Percentiles rank a stretch among this genome's conserved stretches.
Conservation (phyloP, 352 stramenopile species). For the Globisporangium camurandrum region DNA sequence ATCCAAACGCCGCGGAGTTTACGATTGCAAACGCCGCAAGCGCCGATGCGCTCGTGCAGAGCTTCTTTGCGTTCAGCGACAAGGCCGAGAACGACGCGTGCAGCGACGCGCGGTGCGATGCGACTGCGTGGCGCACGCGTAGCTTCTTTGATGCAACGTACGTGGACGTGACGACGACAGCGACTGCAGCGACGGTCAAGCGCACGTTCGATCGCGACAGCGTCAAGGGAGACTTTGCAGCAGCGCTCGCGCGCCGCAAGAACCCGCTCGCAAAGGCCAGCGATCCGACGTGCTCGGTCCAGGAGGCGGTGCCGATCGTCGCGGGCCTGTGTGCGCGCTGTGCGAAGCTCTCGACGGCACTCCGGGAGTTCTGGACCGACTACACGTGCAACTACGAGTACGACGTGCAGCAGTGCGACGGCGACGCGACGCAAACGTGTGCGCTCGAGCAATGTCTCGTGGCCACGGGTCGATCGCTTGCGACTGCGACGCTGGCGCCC, state of each 20-base stretch:
- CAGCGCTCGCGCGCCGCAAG: constrained; percentile 7
- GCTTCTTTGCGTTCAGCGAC: constrained; percentile 35
- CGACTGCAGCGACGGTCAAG: constrained; percentile 6
- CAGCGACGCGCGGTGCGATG: constrained; percentile 43
- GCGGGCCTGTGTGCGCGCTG: constrained; percentile 32
- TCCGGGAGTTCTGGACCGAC: constrained; percentile 56
- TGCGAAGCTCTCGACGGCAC: constrained; percentile 32
- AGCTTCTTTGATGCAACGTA: constrained; percentile 37
- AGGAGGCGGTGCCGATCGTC: constrained; percentile 18
- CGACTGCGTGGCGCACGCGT: constrained; percentile 16
- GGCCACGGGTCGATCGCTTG: constrained; percentile 32
- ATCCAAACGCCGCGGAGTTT: too few species aligned
- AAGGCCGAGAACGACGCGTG: constrained; percentile 49
- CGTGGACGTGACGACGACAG: not conserved
- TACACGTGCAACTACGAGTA: constrained; percentile 59
- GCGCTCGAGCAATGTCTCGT: constrained; percentile 47
- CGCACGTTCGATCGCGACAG: constrained; percentile 21
- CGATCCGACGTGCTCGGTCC: constrained; percentile 10
- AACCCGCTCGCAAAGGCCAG: constrained; percentile 26
- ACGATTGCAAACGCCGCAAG: constrained; percentile 25
- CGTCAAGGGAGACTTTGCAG: constrained; percentile 14
- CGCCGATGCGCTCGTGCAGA: constrained; percentile 12
- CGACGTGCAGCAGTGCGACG: constrained; percentile 32
- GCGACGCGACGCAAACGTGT: constrained; percentile 25
- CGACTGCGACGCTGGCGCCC: constrained; percentile 21